Evolutionary conservation across 495 filamentous ascomycete genomes (phyloP), one percentile per base, ranked within the genome.

Genomic region (Penicillium parvum): DNA sequence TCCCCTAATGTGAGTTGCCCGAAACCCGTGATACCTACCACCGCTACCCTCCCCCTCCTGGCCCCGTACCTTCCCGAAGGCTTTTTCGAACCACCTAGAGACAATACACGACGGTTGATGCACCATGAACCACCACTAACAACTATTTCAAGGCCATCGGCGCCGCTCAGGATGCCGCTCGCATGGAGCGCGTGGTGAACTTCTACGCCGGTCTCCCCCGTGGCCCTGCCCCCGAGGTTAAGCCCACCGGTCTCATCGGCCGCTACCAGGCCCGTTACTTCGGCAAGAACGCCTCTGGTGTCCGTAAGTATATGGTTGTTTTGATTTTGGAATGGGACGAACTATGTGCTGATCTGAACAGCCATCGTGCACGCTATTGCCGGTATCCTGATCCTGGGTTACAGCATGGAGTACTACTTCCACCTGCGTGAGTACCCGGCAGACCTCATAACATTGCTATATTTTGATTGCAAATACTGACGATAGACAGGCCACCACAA

Each of bases 381-480:
- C 39, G 72, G 73, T 52, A 67, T 98, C 35, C 65, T 91, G 46
- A 64, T 78, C 43, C 54, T 96, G 47, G 90, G 90, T 52, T 99
- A 99, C 72, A 84, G 85, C 50, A 85, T 96, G 73, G 85, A 92
- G 69, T 98, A 98, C 83, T 97, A 98, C 78, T 97, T 94, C 86
- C 94, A 99, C 72, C 80, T 97, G 52, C 89, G 92, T 98, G 82
- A 64, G 88, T 78, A 43, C 30, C 50, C 18, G 12, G 9, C 8
- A 12, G 9, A 1, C n/a, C n/a, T n/a, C 9, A 17, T 32, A 7
- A 3, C 3, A 9, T 20, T 15, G n/a, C n/a, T 5, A 15, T 3
- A 30, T 30, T 15, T 15, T n/a, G n/a, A n/a, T n/a, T n/a, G n/a
- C n/a, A n/a, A n/a, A n/a, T n/a, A 30, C n/a, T 30, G n/a, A 30